Evolutionary conservation across 2,329 filamentous ascomycete species (phyloP).

Genomic region (Mariannaea elegans): DNA sequence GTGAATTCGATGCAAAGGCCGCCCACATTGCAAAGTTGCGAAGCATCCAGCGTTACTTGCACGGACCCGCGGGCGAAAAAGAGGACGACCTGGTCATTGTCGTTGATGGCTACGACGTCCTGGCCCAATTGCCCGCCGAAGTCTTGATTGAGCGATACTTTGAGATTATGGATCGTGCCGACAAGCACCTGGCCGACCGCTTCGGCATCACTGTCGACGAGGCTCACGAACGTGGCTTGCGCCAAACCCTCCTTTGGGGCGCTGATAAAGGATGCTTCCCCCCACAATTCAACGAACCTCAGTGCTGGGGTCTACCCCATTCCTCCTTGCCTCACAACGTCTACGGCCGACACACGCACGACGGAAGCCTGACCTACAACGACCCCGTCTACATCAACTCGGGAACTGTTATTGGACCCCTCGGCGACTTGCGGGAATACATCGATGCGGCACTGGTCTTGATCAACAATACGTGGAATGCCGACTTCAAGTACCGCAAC

Average conservation of each 20-base stretch:
- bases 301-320: constrained; percentile 32
- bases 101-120: constrained; percentile 36
- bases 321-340: constrained; percentile 27
- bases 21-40: constrained; percentile 35
- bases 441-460: constrained; percentile 26
- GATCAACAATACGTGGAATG: constrained; percentile 15
- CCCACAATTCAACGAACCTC: constrained; percentile 13
- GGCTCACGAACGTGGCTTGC: constrained; percentile 22
- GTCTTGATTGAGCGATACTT: constrained; percentile 37
- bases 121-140: constrained; percentile 35
- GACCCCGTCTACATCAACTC: constrained; percentile 34
- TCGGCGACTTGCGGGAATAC: constrained; percentile 29
- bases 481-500: constrained; percentile 24
- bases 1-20: constrained; percentile 24
- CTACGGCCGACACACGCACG: constrained; percentile 29
- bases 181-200: constrained; percentile 31
- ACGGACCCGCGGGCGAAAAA: constrained; percentile 2
- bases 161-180: constrained; percentile 15
- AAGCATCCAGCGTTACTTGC: constrained; percentile 27
- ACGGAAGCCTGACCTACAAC: constrained; percentile 17
- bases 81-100: constrained; percentile 35
- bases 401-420: constrained; percentile 34
- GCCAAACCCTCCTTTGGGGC: constrained; percentile 37
- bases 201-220: constrained; percentile 29
- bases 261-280: constrained; percentile 36